Evolutionary conservation across 2,329 filamentous ascomycete species (phyloP), one percentile per base, ranked within the genome.

Genomic region (Aureobasidium sp.): DNA sequence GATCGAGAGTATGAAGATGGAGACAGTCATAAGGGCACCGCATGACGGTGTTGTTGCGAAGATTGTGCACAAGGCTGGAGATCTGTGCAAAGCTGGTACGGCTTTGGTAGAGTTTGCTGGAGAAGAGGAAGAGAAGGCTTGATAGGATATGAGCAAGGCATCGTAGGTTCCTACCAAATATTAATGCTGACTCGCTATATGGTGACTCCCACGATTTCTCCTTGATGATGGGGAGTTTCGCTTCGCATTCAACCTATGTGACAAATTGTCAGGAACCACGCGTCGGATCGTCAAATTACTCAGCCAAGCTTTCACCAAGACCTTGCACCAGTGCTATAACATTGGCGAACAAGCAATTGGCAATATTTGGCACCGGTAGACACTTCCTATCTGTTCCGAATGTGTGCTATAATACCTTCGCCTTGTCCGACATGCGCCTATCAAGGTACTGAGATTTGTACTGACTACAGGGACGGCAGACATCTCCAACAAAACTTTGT

Each of bases 1-100:
- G 5, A 75, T 75, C 63, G 75, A 76, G 69, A 79, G 77, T 63
- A 80, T 80, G 77, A 79, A 82, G 74, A 83, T 83, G 80, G 80
- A 83, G 72, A 83, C 79, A 30, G 78, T 81, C 63, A 81, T 82
- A 50, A 63, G 79, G n/a, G 77, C 75, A 68, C 80, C 80, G 32
- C 72, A 73, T 62, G 76, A 79, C 64, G 80, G 79, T 2, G 71
- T 74, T 36, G 72, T 82, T 11, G 73, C 71, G 63, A 76, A 71
- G 69, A 72, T 83, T 21, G 79, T 81, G 52, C 79, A 81, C 69
- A 69, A 72, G 8, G 75, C 73, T 57, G 80, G 80, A 29, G 74
- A 75, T 66, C 64, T 76, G 55, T 73, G 71, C 60, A 80, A 79
- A 65, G 78, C 77, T 44, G 78, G 78, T 7, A 79, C 76, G 11